Percentiles rank a stretch among this genome's conserved stretches.
Evolutionary conservation across 139 green algal genomes (phyloP).

Genomic region (Volvox africanus): DNA sequence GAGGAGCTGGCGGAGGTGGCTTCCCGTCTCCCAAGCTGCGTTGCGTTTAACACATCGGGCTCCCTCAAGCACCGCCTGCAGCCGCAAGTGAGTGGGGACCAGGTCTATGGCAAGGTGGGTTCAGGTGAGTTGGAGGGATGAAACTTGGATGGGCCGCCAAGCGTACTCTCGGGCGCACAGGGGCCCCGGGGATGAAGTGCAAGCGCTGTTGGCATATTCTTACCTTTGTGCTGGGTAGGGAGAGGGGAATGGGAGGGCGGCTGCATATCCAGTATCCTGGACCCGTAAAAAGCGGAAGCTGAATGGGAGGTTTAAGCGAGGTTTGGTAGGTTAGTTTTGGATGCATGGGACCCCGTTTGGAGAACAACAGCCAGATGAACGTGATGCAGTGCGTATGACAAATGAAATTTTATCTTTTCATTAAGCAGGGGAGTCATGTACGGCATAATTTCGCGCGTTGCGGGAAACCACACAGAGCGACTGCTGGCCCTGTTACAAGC

Average conservation of each 20-base stretch:
- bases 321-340: too few species aligned
- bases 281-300: too few species aligned
- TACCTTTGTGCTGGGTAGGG: neutral
- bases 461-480: too few species aligned
- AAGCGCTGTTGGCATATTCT: neutral
- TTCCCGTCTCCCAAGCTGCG: neutral
- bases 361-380: neutral
- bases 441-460: neutral
- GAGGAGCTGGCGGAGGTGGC: constrained; percentile 16
- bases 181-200: too few species aligned
- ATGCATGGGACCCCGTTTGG: too few species aligned
- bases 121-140: neutral
- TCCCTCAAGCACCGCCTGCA: neutral
- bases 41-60: constrained; percentile 20
- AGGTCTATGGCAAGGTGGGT: neutral
- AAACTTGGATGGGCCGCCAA: neutral
- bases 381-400: neutral
- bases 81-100: neutral
- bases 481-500: neutral
- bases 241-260: too few species aligned
- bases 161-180: neutral
- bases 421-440: neutral
- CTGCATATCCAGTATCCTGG: too few species aligned
- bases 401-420: neutral
- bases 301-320: too few species aligned